Base-by-base conservation (phyloP, 768 basidiomycete species). In the Kwoniella dejecticola region DNA sequence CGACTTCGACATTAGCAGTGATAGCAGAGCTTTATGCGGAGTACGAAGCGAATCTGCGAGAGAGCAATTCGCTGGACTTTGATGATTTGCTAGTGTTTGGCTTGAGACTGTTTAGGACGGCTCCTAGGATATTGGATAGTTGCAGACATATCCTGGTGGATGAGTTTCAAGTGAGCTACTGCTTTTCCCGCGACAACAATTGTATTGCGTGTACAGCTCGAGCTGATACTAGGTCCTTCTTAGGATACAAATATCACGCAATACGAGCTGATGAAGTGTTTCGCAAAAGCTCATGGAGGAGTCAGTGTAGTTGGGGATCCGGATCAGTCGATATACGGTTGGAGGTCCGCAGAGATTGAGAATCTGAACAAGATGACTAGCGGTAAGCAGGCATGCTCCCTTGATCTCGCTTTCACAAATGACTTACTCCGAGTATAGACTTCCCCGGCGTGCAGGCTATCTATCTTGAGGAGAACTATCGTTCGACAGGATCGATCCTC, bases 261-360 rank as follows among this genome's bases (percentile, higher is more conserved):
- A 75, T 93, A 91, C 75, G 83, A 87, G 59, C 83, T 93, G 23
- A 88, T 92, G 87, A 82, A 81, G 62, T 80, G 82, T 3, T 84
- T 94, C 52, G 88, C 86, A 0, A 69, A 81, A 12, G 69, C 78
- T 3, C 79, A 80, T 31, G 78, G 81, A 27, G 85, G 86, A 63
- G 81, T 91, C 26, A 90, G 88, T 3, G 84, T 93, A 40, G 90
- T 94, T 2, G 91, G 91, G 0, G 91, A 94, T 79, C 91, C 91
- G 0, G 91, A 94, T 76, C 91, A 94, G 74, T 90, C 89, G 0
- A 92, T 91, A 41, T 91, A 91, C 67, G 90, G 89, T 8, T 94
- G 91, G 91, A 84, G 91, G 12, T 87, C 88, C 5, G 90, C 82
- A 23, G 88, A 91, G 68, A 82, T 89, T 2, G 84, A 83, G 59